Conservation (phyloP, 2,329 filamentous ascomycete species). For the Helotiales sp. region DNA sequence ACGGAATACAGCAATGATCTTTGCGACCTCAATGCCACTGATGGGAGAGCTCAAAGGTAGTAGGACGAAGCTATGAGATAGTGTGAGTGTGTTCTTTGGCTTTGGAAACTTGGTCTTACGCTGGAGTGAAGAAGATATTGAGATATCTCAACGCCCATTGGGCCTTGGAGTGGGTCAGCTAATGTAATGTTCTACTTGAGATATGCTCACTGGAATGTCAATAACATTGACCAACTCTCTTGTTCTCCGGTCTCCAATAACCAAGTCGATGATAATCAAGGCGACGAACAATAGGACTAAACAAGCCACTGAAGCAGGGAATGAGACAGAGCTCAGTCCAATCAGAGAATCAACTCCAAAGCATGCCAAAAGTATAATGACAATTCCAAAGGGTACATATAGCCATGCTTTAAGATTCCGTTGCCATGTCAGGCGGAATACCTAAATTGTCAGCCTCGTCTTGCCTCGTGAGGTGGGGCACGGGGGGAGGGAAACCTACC, state of each 20-base stretch:
- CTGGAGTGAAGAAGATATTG: conserved; percentile 58
- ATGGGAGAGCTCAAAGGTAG: conserved; percentile 57
- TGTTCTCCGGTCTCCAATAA: conserved; percentile 50
- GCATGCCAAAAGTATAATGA: conserved; percentile 41
- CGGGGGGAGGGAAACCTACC: conserved; percentile 15
- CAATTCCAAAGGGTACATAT: conserved; percentile 46
- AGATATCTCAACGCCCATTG: conserved; percentile 60
- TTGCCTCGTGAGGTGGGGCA: background rate
- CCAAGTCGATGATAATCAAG: conserved; percentile 47
- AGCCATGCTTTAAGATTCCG: conserved; percentile 46
- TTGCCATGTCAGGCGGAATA: conserved; percentile 31
- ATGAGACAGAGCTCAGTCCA: conserved; percentile 49
- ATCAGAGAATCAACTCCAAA: conserved; percentile 44
- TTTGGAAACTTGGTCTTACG: conserved; percentile 27
- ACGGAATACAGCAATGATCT: conserved; percentile 61
- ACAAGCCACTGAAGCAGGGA: conserved; percentile 60
- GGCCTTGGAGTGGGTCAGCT: conserved; percentile 39
- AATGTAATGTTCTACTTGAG: background rate
- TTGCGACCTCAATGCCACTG: conserved; percentile 53
- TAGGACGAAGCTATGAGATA: conserved; percentile 47
- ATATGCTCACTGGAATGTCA: conserved; percentile 50
- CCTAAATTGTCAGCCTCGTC: conserved; percentile 26
- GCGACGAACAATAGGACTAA: conserved; percentile 54
- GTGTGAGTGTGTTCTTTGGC: background rate
- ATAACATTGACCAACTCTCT: conserved; percentile 48